Conservation (phyloP, 2,329 filamentous ascomycete species). For the Didymella lethalis region DNA sequence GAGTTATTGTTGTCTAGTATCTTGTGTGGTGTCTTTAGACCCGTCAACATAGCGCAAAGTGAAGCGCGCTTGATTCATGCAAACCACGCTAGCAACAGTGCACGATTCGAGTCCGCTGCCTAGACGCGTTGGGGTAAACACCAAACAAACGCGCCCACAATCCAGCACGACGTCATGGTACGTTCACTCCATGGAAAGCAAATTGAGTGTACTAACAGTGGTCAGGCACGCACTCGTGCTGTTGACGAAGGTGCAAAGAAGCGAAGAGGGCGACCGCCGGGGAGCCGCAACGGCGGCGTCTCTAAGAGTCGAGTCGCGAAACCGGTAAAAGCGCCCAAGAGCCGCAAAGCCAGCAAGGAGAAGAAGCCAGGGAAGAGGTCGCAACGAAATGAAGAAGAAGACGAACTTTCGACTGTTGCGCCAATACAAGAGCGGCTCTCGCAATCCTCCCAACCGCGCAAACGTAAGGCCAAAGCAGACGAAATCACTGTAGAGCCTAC, state of each 20-base stretch:
- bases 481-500: conserved; percentile 30
- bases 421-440: conserved; percentile 1
- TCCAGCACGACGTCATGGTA: conserved; percentile 43
- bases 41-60: background rate
- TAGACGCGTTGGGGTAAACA: conserved; percentile 22
- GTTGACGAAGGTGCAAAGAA: conserved; percentile 25
- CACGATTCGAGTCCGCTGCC: background rate
- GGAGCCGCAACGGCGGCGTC: conserved; percentile 30
- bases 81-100: background rate
- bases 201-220: conserved; percentile 20
- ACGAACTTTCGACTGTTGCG: conserved; percentile 10
- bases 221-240: conserved; percentile 38
- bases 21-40: background rate
- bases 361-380: conserved; percentile 21
- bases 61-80: background rate
- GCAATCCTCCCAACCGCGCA: conserved; percentile 20
- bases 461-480: conserved; percentile 33
- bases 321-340: conserved; percentile 19
- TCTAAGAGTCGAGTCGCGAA: conserved; percentile 26
- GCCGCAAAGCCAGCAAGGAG: conserved; percentile 26
- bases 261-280: conserved; percentile 38
- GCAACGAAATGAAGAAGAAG: conserved; percentile 21
- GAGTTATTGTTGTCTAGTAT: too few relatives aligned
- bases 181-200: conserved; percentile 7
- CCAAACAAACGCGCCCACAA: conserved; percentile 28